Evolutionary conservation across 75 land plant species (phyloP), one percentile per base, ranked within the genome.

Genomic region (Picea glauca): DNA sequence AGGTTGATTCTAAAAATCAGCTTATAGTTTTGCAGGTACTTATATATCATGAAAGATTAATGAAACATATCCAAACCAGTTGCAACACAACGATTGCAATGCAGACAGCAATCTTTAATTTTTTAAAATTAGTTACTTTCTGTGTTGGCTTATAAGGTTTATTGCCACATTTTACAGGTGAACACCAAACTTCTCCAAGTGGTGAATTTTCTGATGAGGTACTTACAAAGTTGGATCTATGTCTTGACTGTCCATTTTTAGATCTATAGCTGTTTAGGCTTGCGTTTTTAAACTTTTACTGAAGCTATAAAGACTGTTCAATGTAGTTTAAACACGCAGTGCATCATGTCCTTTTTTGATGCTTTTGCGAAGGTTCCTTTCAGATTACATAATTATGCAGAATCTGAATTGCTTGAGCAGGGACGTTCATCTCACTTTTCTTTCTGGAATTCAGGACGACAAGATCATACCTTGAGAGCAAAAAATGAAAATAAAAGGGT

Each of bases 381-480:
- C 26, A 70, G 54, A 70, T 11, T n/a, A 40, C n/a, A 21, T 12
- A 33, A 17, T 70, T 70, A 70, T 70, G 73, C 54, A 70, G 21
- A 40, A 38, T 20, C 43, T 70, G 38, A 13, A 70, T 70, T 70
- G 50, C 43, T 20, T 70, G 54, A 70, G 46, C 73, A 70, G 73
- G 73, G n/a, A 18, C 73, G n/a, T 70, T 70, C 23, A n/a, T 70
- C 73, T 43, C 73, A 70, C 21, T 70, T 70, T 70, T 70, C 73
- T 32, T 70, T 70, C 73, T 70, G 73, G 73, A 70, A 70, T n/a
- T 70, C 18, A n/a, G 43, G 73, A 70, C 50, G 73, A n/a, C 73
- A 70, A 43, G 73, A 70, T 43, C 73, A 40, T 70, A 38, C 73
- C 18, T 70, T 70, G 73, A 70, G 50, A 70, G 33, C 46, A 15